Conservation (phyloP, 495 filamentous ascomycete genomes). For the Neurospora sp. region DNA sequence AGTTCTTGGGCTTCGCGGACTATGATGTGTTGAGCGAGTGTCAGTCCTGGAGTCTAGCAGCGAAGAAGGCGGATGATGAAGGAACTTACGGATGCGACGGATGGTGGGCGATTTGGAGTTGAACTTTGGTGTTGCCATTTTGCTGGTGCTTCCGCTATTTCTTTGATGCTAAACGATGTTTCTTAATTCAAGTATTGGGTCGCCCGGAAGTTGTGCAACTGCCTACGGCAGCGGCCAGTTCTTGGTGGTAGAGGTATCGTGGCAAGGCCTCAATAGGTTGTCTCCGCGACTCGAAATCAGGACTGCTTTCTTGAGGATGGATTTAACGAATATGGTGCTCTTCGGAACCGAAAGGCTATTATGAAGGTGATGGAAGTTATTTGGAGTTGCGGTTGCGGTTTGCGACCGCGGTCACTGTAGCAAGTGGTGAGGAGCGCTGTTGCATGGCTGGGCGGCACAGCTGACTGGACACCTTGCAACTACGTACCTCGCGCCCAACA, state of each 20-base stretch:
- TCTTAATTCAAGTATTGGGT: not conserved
- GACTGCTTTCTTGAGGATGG: not conserved
- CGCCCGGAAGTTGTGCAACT: not conserved
- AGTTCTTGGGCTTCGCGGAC: constrained; percentile 84
- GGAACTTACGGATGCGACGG: constrained; percentile 56
- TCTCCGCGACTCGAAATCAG: not conserved
- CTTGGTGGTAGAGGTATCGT: not conserved
- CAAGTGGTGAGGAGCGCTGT: not conserved
- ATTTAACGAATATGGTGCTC: not conserved
- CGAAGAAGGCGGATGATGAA: constrained; percentile 2
- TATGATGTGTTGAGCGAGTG: constrained; percentile 28
- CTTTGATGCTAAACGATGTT: not conserved
- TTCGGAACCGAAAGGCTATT: not conserved
- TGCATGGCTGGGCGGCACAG: not conserved
- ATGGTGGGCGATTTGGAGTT: constrained; percentile 74
- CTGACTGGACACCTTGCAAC: not conserved
- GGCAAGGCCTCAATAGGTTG: not conserved
- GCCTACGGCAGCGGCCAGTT: not conserved
- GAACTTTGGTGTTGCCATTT: constrained; percentile 35
- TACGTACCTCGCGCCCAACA: not conserved
- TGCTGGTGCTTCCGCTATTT: not conserved
- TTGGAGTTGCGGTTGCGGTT: not conserved
- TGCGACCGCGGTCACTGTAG: not conserved
- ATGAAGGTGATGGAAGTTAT: not conserved
- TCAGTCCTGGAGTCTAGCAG: constrained; percentile 6